Evolutionary conservation across 2,329 filamentous ascomycete genomes (phyloP).

Genomic region (Fusarium sterilihyphosum): DNA sequence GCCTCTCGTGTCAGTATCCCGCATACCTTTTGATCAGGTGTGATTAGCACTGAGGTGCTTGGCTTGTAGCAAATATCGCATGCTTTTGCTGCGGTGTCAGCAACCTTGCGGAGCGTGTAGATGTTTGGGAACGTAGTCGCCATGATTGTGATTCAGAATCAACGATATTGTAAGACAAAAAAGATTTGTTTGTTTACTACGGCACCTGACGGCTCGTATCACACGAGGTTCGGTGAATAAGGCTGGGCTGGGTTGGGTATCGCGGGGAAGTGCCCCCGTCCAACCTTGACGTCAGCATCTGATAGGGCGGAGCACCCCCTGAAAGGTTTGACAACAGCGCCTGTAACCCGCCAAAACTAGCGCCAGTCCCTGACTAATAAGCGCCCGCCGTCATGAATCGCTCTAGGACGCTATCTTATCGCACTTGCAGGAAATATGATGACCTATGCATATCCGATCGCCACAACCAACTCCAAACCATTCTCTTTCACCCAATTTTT

Average conservation of each 20-base stretch:
- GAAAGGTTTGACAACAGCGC: conserved; percentile 16
- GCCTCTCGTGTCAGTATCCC: not conserved
- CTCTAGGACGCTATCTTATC: conserved; percentile 45
- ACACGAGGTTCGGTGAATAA: conserved; percentile 10
- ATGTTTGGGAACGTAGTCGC: conserved; percentile 72
- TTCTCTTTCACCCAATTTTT: conserved; percentile 11
- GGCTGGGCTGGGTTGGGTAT: conserved; percentile 6
- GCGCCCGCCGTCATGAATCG: conserved; percentile 27
- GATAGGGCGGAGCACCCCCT: conserved; percentile 23
- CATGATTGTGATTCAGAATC: conserved; percentile 47
- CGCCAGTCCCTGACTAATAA: conserved; percentile 37
- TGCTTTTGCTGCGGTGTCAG: conserved; percentile 81
- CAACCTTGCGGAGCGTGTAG: conserved; percentile 87
- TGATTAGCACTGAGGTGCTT: conserved; percentile 86
- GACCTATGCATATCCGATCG: conserved; percentile 31
- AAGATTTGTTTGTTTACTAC: not conserved
- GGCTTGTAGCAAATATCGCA: conserved; percentile 95
- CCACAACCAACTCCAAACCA: conserved; percentile 26
- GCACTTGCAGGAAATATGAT: conserved; percentile 37
- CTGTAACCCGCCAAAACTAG: conserved; percentile 21
- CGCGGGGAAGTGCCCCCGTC: conserved; percentile 23
- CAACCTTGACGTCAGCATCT: conserved; percentile 26
- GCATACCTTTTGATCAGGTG: conserved; percentile 84
- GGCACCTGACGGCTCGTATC: not conserved
- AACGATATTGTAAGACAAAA: not conserved